Evolutionary conservation across 768 basidiomycete genomes (phyloP), one percentile per base, ranked within the genome.

Genomic region (Sutorius australiensis): DNA sequence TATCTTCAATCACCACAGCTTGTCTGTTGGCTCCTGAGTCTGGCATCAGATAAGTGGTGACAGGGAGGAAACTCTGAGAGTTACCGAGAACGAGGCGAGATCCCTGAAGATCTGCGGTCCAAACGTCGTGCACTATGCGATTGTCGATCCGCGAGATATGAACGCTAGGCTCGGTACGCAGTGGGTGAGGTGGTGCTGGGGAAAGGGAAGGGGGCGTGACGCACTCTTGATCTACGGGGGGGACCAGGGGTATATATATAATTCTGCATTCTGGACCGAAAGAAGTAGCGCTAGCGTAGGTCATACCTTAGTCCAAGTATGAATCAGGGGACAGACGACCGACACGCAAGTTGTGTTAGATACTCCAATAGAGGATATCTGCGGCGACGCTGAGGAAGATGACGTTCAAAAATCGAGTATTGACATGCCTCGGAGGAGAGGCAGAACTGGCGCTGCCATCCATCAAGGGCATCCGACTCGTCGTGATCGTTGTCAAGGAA

Each of bases 41-140:
- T 11, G 6, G 47, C 24, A 17, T 50, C 51, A 53, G 45, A 13
- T 34, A 13, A 21, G 16, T 28, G 9, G 7, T 12, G 34, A 1
- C 2, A 40, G 13, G 34, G 13, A 44, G 17, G 16, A 28, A 46
- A 8, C 2, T 6, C 14, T 12, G 6, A 46, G 24, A 2, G 24
- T 50, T 67, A 83, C 86, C 86, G 55, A 88, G 65, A 6, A 76
- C 77, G 12, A 87, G 71, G 34, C 75, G 70, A 31, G 70, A 65
- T 3, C 72, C 77, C 32, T 68, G 71, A 6, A 88, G 68, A 63
- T 81, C 75, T 32, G 82, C 74, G 3, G 77, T 68, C 73, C 83
- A 80, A 17, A 88, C 70, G 58, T 88, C 86, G 51, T 79, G 72
- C 24, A 79, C 70, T 24, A 61, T 56, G 33, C 64, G 73, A 64